Conservation (phyloP, 1,139 yeast species). For the Lodderomyces elongisporus region DNA sequence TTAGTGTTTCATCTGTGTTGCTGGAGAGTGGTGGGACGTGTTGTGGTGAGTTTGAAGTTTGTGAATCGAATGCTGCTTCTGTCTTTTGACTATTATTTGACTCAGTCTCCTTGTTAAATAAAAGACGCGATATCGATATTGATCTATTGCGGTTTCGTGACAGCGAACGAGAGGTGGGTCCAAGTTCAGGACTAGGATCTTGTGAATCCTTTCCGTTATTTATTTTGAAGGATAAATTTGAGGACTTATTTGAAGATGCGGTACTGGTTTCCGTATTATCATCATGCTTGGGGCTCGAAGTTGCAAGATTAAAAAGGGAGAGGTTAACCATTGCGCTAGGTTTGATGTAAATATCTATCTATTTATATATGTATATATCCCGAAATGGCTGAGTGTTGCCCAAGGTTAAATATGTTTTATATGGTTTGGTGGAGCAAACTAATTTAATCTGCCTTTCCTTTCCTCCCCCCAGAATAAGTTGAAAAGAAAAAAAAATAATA, state of each 20-base stretch:
- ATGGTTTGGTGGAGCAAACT: too few species aligned
- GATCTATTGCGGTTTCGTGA: constrained; percentile 15
- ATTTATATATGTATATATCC: too few species aligned
- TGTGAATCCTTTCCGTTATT: not conserved
- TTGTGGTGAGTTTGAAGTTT: not conserved
- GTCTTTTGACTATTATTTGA: not conserved
- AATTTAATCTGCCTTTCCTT: too few species aligned
- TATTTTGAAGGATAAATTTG: not conserved
- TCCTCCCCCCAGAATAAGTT: too few species aligned
- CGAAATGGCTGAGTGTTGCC: too few species aligned
- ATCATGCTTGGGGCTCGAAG: not conserved
- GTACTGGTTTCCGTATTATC: constrained; percentile 1
- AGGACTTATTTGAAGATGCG: not conserved
- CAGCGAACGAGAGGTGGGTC: constrained; percentile 8
- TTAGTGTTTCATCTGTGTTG: too few species aligned
- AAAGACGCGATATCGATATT: constrained; percentile 18
- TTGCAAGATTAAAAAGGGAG: not conserved
- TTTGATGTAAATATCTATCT: not conserved
- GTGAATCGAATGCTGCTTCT: not conserved
- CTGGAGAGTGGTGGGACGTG: not conserved
- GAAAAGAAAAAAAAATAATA: too few species aligned
- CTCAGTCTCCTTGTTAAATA: constrained; percentile 13
- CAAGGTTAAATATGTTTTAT: too few species aligned
- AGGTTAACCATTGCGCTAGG: not conserved
- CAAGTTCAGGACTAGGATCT: not conserved